Base-by-base conservation (phyloP, 2,329 filamentous ascomycete genomes). In the Neoarthrinium moseri region DNA sequence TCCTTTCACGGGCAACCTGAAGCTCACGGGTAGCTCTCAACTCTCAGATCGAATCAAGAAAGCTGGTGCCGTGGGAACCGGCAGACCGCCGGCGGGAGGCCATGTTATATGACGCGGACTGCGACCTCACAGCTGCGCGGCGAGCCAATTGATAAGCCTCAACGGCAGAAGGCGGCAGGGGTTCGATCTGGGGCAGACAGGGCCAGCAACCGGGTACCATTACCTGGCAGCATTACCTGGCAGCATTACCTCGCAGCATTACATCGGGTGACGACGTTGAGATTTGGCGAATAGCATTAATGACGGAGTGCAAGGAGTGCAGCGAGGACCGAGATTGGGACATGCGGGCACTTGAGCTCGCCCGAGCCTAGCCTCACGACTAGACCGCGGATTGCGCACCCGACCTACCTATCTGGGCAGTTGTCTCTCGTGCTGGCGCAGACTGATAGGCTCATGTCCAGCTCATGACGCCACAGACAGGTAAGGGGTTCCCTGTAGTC, bases 141-240 rank as follows among this genome's bases (percentile, higher is more conserved):
- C 15, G 12, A 39, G 24, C 37, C 37, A 40, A 30, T 40, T 26
- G 37, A 40, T 40, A 40, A 40, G 37, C 22, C n/a, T n/a, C n/a
- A 40, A 23, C 37, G 27, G 27, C 26, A n/a, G 18, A 30, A 18
- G 7, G 35, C 10, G 18, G 22, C 17, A 38, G 20, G 27, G 20
- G 21, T 20, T 17, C 12, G n/a, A 36, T n/a, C 13, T 18, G 20
- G 29, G 26, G 26, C 26, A 35, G 10, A 8, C 32, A 15, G 32
- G 32, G 32, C 32, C 8, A 7, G n/a, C 8, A n/a, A 29, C n/a
- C n/a, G n/a, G n/a, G n/a, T n/a, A n/a, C n/a, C n/a, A n/a, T n/a
- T n/a, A n/a, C n/a, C n/a, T n/a, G n/a, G n/a, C n/a, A n/a, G n/a
- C n/a, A n/a, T n/a, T n/a, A n/a, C n/a, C n/a, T n/a, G 26, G 8